These are phyloP conservation scores for Rhododendron molle DNA, from an alignment of 148 eudicot species.

Conservation along the genomic window DNA sequence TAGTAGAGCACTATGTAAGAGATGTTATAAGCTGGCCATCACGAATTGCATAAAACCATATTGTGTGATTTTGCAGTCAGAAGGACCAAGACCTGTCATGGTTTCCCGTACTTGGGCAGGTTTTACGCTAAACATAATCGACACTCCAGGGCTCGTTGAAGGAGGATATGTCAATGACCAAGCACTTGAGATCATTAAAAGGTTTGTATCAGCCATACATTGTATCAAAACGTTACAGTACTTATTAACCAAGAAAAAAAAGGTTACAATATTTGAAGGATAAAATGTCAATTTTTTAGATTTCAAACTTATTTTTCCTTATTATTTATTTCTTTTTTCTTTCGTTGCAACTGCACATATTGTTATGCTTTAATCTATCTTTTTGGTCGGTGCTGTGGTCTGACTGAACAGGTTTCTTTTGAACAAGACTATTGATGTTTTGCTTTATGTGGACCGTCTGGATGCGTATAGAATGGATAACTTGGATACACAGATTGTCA, in stretches of 20 bases:
- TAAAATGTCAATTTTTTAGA: neutral
- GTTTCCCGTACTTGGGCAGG: slow-evolving; percentile 78
- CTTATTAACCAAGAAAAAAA: neutral
- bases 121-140: slow-evolving; percentile 83
- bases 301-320: neutral
- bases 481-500: slow-evolving; percentile 78
- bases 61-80: slow-evolving; percentile 51
- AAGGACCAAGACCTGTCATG: slow-evolving; percentile 81
- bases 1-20: neutral
- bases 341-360: neutral
- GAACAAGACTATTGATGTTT: slow-evolving; percentile 80
- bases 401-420: slow-evolving; percentile 80
- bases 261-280: neutral
- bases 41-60: neutral
- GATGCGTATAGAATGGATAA: slow-evolving; percentile 94
- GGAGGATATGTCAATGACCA: slow-evolving; percentile 91
- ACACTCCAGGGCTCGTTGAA: slow-evolving; percentile 95
- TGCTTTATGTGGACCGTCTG: slow-evolving; percentile 87
- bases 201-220: slow-evolving; percentile 30
- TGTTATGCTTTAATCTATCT: neutral
- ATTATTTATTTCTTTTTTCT: neutral
- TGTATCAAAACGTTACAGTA: neutral
- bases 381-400: slow-evolving; percentile 29
- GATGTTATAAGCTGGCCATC: neutral
- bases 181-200: slow-evolving; percentile 70